Base-by-base conservation (phyloP, 2,329 filamentous ascomycete species). In the Chaetomiaceae sp. region DNA sequence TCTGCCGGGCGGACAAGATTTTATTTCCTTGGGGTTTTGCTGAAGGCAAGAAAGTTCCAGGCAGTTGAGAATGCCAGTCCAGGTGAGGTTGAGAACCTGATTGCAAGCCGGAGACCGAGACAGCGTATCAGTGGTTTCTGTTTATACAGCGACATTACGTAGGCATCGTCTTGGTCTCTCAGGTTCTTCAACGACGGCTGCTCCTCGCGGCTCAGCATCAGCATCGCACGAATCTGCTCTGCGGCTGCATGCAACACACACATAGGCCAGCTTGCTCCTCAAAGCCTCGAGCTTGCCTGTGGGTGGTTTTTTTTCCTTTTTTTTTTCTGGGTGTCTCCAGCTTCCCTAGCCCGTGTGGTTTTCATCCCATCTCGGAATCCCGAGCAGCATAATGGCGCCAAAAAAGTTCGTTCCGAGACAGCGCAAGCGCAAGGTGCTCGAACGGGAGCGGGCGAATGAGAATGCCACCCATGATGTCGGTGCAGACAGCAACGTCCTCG, bases 381-480 rank as follows among this genome's bases (percentile, higher is more conserved):
- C 40, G 16, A n/a, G n/a, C 10, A 33, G 2, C 23, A 44, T 41
- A 13, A 53, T 50, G 50, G 17, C 53, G 8, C 33, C 49, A 4
- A 73, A 78, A 60, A 70, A 77, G 62, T 85, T 82, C 56, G 78
- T 84, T 1, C 80, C 82, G 33, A 74, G 82, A 21, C 79, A 84
- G 70, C 74, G 83, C 54, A 86, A 86, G 69, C 82, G 85, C 66
- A 85, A 81, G 62, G 82, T 82, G 33, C 73, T 87, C 17, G 86
- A 85, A 25, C 81, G 85, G 35, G 72, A 81, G 60, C 78, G 78
- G 63, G 71, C 72, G 43, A 65, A 70, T 41, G 68, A 76, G 53
- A 69, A 71, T 55, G 67, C 62, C 25, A 65, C 62, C 19, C 68
- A 71, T 58, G 68, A 74, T 54, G 67, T 65, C 50, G 62, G 69